phyloP scores from a whole-genome alignment of 2,329 filamentous ascomycete species.

The Ophiostoma triangulosporum region DNA sequence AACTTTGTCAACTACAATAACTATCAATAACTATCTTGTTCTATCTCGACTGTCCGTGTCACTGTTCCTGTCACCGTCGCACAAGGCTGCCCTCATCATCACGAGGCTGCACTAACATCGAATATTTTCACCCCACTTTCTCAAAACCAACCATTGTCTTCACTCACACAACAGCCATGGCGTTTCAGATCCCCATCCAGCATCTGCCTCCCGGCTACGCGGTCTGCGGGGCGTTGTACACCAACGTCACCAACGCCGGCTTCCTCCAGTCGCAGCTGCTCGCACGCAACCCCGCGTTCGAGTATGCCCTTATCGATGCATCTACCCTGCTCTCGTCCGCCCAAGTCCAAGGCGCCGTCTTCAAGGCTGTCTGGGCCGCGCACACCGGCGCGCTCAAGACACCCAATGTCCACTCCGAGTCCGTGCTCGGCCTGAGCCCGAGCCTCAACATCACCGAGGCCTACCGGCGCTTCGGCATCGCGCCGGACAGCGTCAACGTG shows the following conservation, averaged over 20 bases:
- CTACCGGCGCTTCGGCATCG: conserved; percentile 77
- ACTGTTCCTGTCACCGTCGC: no score
- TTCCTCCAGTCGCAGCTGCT: conserved; percentile 75
- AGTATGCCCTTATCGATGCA: conserved; percentile 90
- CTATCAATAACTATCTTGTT: no score
- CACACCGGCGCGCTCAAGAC: conserved; percentile 51
- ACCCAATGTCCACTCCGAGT: conserved; percentile 78
- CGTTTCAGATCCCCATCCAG: no score
- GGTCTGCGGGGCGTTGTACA: conserved; percentile 64
- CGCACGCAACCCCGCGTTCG: conserved; percentile 69
- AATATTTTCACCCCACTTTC: no score
- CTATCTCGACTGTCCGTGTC: no score
- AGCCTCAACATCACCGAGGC: conserved; percentile 88
- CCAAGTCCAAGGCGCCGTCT: conserved; percentile 63
- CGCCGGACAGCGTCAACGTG: conserved; percentile 55
- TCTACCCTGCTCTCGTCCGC: conserved; percentile 58
- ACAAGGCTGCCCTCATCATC: no score
- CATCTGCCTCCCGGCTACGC: conserved; percentile 57
- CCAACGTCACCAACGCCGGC: conserved; percentile 58
- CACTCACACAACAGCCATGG: no score
- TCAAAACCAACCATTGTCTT: no score
- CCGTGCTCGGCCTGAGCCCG: conserved; percentile 65
- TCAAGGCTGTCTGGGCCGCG: conserved; percentile 59
- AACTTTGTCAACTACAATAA: no score
- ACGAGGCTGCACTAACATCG: no score